Evolutionary conservation across 192 early-diverging fungal genomes (phyloP).

Genomic region (Podila horticola): DNA sequence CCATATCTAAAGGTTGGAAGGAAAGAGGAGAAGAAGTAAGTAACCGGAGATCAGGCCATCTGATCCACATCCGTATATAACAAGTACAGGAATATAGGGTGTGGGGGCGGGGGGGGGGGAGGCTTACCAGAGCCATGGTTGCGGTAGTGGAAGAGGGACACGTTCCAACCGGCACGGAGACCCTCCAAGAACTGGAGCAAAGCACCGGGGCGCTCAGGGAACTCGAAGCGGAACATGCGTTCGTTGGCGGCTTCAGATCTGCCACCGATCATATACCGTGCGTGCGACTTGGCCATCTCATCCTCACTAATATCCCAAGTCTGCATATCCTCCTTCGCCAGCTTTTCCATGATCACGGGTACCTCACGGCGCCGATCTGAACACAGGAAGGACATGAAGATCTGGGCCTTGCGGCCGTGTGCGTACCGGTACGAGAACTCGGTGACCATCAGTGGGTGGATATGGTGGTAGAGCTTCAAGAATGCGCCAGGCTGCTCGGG

Average conservation of each 20-base stretch:
- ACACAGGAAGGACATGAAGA: slow-evolving; percentile 91
- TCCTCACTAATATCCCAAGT: slow-evolving; percentile 90
- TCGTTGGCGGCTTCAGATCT: slow-evolving; percentile 82
- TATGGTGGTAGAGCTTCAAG: slow-evolving; percentile 75
- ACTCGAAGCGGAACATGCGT: slow-evolving; percentile 92
- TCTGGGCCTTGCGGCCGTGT: slow-evolving; percentile 70
- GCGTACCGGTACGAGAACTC: slow-evolving; percentile 86
- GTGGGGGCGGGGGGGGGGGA: too few species aligned
- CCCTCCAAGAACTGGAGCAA: slow-evolving; percentile 86
- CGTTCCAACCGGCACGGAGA: slow-evolving; percentile 75
- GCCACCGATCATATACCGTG: slow-evolving; percentile 93
- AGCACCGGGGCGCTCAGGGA: slow-evolving; percentile 96
- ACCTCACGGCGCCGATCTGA: slow-evolving; percentile 77
- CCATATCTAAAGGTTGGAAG: slow-evolving; percentile 73
- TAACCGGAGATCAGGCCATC: not conserved
- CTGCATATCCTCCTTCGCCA: slow-evolving; percentile 71
- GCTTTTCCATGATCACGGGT: slow-evolving; percentile 68
- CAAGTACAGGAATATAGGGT: not conserved
- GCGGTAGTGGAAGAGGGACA: slow-evolving; percentile 96
- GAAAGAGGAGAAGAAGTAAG: slow-evolving; percentile 1
- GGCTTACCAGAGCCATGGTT: slow-evolving; percentile 86
- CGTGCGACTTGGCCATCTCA: slow-evolving; percentile 97
- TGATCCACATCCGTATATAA: not conserved
- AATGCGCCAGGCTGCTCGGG: slow-evolving; percentile 89
- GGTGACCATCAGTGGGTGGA: slow-evolving; percentile 88